A percentile compares a stretch with the other conserved stretches of the same genome.
Evolutionary conservation across 225 moss, liverwort and hornwort species (phyloP).

Genomic region (Thuidium tamariscinum): DNA sequence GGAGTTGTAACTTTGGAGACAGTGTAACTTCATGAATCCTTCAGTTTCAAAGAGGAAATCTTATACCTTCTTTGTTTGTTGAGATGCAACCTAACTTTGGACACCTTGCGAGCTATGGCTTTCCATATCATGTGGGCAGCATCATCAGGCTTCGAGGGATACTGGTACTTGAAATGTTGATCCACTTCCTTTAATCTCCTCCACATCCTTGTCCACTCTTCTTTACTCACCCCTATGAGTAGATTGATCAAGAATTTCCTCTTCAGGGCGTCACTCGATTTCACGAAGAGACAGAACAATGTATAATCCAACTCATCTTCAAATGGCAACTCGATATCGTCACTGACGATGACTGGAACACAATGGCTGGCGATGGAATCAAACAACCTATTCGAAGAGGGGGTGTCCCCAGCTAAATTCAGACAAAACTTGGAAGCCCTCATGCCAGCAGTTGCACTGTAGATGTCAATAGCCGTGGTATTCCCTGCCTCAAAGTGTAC

Average conservation of each 20-base stretch:
- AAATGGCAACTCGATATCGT: conserved; percentile 56
- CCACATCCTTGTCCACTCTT: conserved; percentile 27
- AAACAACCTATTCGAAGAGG: conserved; percentile 59
- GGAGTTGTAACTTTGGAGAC: neutral
- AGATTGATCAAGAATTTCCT: conserved; percentile 24
- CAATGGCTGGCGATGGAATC: conserved; percentile 65
- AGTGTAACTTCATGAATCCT: neutral
- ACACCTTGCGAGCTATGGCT: conserved; percentile 18
- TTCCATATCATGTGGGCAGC: conserved; percentile 42
- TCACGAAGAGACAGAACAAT: conserved; percentile 48
- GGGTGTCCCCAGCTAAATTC: conserved; percentile 66
- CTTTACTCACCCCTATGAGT: neutral
- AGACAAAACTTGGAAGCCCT: conserved; percentile 59
- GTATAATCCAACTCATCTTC: conserved; percentile 61
- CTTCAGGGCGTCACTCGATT: conserved; percentile 24
- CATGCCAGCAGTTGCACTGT: conserved; percentile 50
- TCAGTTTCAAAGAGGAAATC: neutral
- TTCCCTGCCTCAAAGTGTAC: conserved; percentile 49
- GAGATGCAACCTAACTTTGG: neutral
- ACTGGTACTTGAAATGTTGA: conserved; percentile 28
- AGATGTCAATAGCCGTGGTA: conserved; percentile 23
- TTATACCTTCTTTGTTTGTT: conserved; percentile 8
- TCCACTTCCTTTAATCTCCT: conserved; percentile 9
- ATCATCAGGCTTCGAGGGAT: conserved; percentile 20
- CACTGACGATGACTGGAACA: conserved; percentile 60